Base-by-base conservation (phyloP, 192 early-diverging fungal species). In the Phlyctochytrium arcticum region DNA sequence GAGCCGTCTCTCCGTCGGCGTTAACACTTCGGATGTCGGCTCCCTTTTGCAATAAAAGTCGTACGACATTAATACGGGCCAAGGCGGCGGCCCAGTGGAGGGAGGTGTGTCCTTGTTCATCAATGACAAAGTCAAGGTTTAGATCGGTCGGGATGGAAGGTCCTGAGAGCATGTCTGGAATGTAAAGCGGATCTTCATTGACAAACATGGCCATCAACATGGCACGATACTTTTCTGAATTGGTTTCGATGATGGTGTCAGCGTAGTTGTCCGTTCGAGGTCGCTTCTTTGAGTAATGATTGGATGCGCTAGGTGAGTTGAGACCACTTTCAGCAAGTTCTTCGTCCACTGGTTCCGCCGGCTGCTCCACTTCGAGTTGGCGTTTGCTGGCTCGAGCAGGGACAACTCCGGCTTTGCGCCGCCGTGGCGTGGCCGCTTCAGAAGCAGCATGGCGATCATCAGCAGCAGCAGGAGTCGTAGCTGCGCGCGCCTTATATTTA, bases 41-140 rank as follows among this genome's bases (percentile, higher is more conserved):
- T n/a, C 89, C 88, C 19, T 81, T 88, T 31, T 83, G 72, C 2
- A 99, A 63, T 27, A 99, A 75, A 24, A 92, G 70, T 30, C 88
- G 86, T 19, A 96, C 67, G 0, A 95, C 78, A 31, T 82, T 75
- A 36, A 92, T 80, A 36, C 88, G 71, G 0, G 87, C 94, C 23
- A 98, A 74, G 6, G 95, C 90, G 1, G 93, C 89, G 10, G 97
- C 94, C 95, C 95, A 99, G 62, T 99, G 97, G 6, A 98, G 74
- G 1, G 93, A 83, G 0, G 94, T 92, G 73, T 99, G 93, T 10
- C 95, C 95, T 42, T 91, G 91, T 44, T 94, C 93, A 58, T 99
- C 97, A 56, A 99, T 92, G 3, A 87, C 75, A 26, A 95, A 66
- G 68, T 97, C 86, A 27, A 92, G 74, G 36, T 96, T 85, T 23